Evolutionary conservation across 768 basidiomycete species (phyloP), one percentile per base, ranked within the genome.

Genomic region (Termitomyces eurrhizus): DNA sequence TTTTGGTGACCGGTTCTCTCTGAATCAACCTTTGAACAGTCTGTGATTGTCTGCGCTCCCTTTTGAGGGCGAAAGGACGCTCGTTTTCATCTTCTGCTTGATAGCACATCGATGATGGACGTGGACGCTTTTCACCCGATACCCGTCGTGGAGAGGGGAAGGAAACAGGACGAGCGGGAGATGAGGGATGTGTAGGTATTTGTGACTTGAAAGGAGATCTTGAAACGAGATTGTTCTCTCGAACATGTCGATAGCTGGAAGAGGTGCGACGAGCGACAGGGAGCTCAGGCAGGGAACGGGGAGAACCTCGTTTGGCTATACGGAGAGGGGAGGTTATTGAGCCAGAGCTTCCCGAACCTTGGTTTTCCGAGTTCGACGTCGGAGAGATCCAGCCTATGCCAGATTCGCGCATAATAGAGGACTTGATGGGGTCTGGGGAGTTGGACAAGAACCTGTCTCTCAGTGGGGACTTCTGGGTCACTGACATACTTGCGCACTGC

Each of bases 141-240:
- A 88, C 86, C 4, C 82, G 80, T 42, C 81, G 72, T 32, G 74
- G 78, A 53, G 62, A 64, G 33, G 75, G 79, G 65, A 75, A 75
- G 1, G 70, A 58, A 37, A 77, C 66, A 13, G 75, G 65, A 29
- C 74, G 66, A 35, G 74, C 64, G 21, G 69, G 64, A 21, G 78
- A 72, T n/a, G 80, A 73, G 3, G 80, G 72, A 36, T 83, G 77
- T n/a, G 79, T 77, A 52, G 84, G 79, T 29, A 83, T 77, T 62
- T 85, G 83, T 2, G 83, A 83, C 67, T 89, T 90, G 77, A 94
- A 94, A 11, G 92, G 92, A 12, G 92, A 94, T 65, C 92, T 92
- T 33, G 88, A 86, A 18, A 94, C 92, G 58, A 93, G 86, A 69
- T 88, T 86, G 70, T 86, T 90, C 66, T 77, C 87, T 67, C 81